Base-by-base conservation (phyloP, 768 basidiomycete species). In the Hydnomerulius pinastri region DNA sequence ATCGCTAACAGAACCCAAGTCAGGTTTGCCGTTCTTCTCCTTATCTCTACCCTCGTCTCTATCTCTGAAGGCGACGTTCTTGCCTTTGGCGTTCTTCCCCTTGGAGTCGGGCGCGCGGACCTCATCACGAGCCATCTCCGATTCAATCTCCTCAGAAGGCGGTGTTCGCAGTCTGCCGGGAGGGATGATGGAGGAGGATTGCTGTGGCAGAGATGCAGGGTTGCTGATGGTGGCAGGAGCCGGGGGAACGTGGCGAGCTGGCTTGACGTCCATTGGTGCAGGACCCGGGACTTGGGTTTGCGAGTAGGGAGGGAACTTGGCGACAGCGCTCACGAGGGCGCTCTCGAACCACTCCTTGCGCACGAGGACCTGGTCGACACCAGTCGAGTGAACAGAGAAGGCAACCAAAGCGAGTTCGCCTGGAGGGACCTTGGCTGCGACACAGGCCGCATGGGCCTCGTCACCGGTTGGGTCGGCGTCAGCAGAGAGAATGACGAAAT, bases 351-450 rank as follows among this genome's bases (percentile, higher is more conserved):
- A 90, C 62, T 93, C 91, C 67, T 82, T 88, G 56, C 87, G 82
- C 58, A 93, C 86, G 45, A 93, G 79, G 24, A 93, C 82, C 62
- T 93, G 91, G 62, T 93, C 91, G 12, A 93, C 91, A 30, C 91
- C 91, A n/a, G 80, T 82, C 15, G 87, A 85, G 63, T 92, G 91
- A n/a, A 93, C 90, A 2, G 87, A 89, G 71, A 92, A 93, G 25
- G 88, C 90, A 5, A 91, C 87, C 43, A 93, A 75, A 21, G 90
- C 88, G 30, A 92, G 73, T 56, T 91, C 86, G 33, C 87, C 86
- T 1, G 85, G 82, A 6, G 78, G 75, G 5, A 91, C 76, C 61
- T 91, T 91, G 3, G 90, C 90, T 3, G 90, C 90, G 18, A 89
- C 77, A 55, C 90, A 92, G 6, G 90, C 90, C 9, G 90, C 90